phyloP scores from a whole-genome alignment of 805 yeast genomes.

The Candida jianshihensis region DNA sequence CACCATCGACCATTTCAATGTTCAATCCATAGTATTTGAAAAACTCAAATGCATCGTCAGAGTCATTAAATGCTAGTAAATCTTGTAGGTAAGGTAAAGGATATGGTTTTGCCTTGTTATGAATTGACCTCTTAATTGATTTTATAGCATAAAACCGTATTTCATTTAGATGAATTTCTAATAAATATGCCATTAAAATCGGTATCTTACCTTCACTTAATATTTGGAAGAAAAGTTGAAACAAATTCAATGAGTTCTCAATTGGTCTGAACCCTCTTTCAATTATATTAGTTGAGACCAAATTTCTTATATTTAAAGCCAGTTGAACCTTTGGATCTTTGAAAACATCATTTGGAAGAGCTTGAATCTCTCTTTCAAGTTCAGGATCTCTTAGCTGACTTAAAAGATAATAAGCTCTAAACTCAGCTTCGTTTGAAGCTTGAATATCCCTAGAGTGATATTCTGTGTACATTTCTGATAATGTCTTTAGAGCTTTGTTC shows the following conservation, averaged over 20 bases:
- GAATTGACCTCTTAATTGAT: conserved; percentile 58
- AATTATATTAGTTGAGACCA: conserved; percentile 51
- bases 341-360: conserved; percentile 52
- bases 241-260: conserved; percentile 56
- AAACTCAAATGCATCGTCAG: conserved; percentile 45
- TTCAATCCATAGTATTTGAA: conserved; percentile 60
- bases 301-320: conserved; percentile 63
- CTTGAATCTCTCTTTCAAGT: conserved; percentile 66
- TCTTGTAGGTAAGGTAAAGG: conserved; percentile 38
- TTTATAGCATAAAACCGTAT: conserved; percentile 67
- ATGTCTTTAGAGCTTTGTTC: conserved; percentile 82
- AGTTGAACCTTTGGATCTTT: conserved; percentile 52
- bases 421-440: conserved; percentile 86
- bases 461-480: conserved; percentile 81
- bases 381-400: conserved; percentile 82
- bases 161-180: conserved; percentile 77
- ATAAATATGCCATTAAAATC: conserved; percentile 59
- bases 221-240: conserved; percentile 54
- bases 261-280: conserved; percentile 46
- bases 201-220: conserved; percentile 49
- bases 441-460: conserved; percentile 60
- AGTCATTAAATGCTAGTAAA: conserved; percentile 62
- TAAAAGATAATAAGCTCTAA: conserved; percentile 78
- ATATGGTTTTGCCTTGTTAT: conserved; percentile 64
- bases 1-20: conserved; percentile 27